Evolutionary conservation across 495 filamentous ascomycete species (phyloP), one percentile per base, ranked within the genome.

Genomic region (Aspergillus diversus): DNA sequence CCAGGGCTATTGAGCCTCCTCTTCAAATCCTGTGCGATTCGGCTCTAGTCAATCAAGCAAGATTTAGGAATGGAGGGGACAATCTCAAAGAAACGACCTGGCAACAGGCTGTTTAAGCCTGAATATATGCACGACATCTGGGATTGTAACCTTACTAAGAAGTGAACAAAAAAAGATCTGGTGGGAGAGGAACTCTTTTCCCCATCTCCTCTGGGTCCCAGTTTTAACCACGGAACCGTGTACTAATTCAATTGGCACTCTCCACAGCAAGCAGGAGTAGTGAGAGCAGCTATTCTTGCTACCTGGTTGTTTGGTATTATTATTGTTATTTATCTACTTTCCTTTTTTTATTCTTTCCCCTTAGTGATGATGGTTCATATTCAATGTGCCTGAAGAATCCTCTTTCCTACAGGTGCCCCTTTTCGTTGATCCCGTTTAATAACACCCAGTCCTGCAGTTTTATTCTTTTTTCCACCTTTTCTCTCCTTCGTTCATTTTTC

Each of bases 351-450:
- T 62, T 49, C 13, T 55, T 34, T 35, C 42, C 37, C 59, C 50
- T 49, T 59, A 6, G 34, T 59, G 42, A 59, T 49, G 39, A 59
- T 59, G 56, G 43, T 48, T 59, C 56, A 59, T 42, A 46, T 59
- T 21, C 15, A 32, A 33, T 33, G 27, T 59, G 13, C 21, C 27
- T 61, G 27, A 61, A 47, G 52, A 58, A 42, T 57, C 62, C 43
- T 57, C 59, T 57, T 53, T 50, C 12, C 50, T 59, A 49, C 34
- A 31, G 32, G 16, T 48, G 11, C 43, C 49, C 59, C 64, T 57
- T 57, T 66, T 47, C 49, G 59, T 63, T 50, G 47, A 46, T 57
- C 53, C 59, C 62, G 55, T 57, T 60, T 56, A 35, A 60, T 69
- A 50, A 61, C 52, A 56, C 11, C 8, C 5, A 4, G 8, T 9